Conservation (phyloP, 305 asterid species). For the Plantago lanceolata region DNA sequence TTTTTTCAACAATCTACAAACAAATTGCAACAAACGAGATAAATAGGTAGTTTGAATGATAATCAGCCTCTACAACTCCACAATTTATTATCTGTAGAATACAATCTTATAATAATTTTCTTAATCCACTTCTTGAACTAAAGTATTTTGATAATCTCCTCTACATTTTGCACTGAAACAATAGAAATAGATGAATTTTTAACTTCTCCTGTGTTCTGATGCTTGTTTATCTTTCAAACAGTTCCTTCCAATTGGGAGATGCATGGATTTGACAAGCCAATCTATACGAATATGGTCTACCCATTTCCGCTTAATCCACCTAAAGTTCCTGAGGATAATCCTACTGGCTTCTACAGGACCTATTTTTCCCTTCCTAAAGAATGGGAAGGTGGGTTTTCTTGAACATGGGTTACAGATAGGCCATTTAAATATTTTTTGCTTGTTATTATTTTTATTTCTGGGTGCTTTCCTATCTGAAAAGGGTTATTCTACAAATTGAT, state of each 20-base stretch:
- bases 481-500: neutral
- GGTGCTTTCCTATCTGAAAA: neutral
- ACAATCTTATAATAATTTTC: neutral
- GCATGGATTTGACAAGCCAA: slow-evolving; percentile 94
- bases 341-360: slow-evolving; percentile 96
- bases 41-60: neutral
- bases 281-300: slow-evolving; percentile 76
- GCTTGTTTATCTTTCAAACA: slow-evolving; percentile 38
- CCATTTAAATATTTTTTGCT: slow-evolving; percentile 19
- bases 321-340: slow-evolving; percentile 87
- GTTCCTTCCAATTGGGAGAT: slow-evolving; percentile 99
- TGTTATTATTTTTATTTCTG: neutral
- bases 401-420: slow-evolving; percentile 10
- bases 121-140: no score
- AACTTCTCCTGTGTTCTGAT: slow-evolving; percentile 30
- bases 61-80: neutral
- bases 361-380: slow-evolving; percentile 73
- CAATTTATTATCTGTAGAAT: neutral
- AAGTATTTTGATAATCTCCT: no score
- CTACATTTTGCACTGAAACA: neutral
- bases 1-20: neutral
- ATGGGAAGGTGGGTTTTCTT: slow-evolving; percentile 78
- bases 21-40: neutral
- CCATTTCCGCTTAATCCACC: slow-evolving; percentile 94
- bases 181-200: neutral